Conservation (phyloP, 192 early-diverging fungal genomes). For the Umbelopsis vinacea region DNA sequence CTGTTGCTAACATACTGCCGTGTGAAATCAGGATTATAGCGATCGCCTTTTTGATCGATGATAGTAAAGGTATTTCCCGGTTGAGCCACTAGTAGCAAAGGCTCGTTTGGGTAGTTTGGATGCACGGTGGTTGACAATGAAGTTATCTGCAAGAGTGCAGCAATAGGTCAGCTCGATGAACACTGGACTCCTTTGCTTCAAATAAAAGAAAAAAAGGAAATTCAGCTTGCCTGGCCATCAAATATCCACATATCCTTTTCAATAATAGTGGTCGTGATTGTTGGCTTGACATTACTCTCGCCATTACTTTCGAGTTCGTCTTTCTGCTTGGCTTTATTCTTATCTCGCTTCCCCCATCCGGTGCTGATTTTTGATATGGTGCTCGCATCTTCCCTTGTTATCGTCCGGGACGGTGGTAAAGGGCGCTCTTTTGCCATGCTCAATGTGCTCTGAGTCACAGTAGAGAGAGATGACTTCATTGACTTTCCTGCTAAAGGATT, state of each 20-base stretch:
- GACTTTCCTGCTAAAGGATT: not conserved
- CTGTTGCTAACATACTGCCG: conserved; percentile 25
- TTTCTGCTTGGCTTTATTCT: not conserved
- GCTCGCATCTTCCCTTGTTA: not conserved
- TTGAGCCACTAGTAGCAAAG: conserved; percentile 58
- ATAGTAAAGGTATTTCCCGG: conserved; percentile 53
- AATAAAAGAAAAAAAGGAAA: no score
- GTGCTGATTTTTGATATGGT: conserved; percentile 13
- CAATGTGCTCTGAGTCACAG: not conserved
- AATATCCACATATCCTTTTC: conserved; percentile 56
- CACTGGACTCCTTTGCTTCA: no score
- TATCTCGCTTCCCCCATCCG: not conserved
- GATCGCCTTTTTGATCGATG: conserved; percentile 45
- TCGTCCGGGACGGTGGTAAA: not conserved
- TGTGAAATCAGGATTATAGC: conserved; percentile 43
- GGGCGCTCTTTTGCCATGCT: conserved; percentile 20
- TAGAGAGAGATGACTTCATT: not conserved
- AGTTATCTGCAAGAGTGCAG: conserved; percentile 43
- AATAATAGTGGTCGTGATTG: not conserved
- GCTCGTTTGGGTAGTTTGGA: conserved; percentile 41
- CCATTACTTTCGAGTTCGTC: not conserved
- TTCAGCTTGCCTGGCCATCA: conserved; percentile 55
- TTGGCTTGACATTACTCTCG: not conserved
- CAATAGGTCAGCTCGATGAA: not conserved
- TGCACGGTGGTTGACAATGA: conserved; percentile 50